phyloP scores from a whole-genome alignment of 768 basidiomycete species.

The Suillus subalutaceus region DNA sequence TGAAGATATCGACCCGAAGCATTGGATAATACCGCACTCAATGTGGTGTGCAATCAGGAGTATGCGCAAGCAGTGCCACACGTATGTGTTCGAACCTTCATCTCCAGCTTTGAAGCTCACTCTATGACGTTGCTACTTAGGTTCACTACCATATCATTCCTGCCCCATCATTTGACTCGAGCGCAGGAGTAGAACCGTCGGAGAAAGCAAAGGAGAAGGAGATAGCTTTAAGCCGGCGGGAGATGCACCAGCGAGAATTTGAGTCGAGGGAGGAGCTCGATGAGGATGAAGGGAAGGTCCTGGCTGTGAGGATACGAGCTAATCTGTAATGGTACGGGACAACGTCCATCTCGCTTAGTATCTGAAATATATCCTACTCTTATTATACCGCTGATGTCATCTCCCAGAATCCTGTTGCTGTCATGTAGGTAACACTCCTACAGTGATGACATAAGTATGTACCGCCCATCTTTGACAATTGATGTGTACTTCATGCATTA shows the following conservation, averaged over 20 bases:
- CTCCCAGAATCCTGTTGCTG: not conserved
- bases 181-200: conserved; percentile 7
- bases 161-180: conserved; percentile 51
- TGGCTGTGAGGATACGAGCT: conserved; percentile 51
- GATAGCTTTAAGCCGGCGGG: conserved; percentile 42
- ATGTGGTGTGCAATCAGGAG: conserved; percentile 81
- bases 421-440: not conserved
- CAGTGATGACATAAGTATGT: not conserved
- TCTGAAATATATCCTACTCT: not conserved
- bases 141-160: conserved; percentile 82
- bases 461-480: not conserved
- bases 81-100: conserved; percentile 39
- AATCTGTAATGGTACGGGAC: conserved; percentile 33
- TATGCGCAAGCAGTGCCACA: conserved; percentile 83
- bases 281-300: conserved; percentile 51
- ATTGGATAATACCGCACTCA: conserved; percentile 65
- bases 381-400: not conserved
- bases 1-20: conserved; percentile 6
- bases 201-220: conserved; percentile 8
- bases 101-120: not conserved
- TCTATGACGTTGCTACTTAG: conserved; percentile 34
- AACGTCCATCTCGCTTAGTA: not conserved
- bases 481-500: not conserved
- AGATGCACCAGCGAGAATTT: conserved; percentile 66
- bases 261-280: conserved; percentile 62